A percentile compares a stretch with the other conserved stretches of the same genome.
These are phyloP conservation scores for Salix purpurea DNA, from an alignment of 345 rosid species.

Conservation along the genomic window DNA sequence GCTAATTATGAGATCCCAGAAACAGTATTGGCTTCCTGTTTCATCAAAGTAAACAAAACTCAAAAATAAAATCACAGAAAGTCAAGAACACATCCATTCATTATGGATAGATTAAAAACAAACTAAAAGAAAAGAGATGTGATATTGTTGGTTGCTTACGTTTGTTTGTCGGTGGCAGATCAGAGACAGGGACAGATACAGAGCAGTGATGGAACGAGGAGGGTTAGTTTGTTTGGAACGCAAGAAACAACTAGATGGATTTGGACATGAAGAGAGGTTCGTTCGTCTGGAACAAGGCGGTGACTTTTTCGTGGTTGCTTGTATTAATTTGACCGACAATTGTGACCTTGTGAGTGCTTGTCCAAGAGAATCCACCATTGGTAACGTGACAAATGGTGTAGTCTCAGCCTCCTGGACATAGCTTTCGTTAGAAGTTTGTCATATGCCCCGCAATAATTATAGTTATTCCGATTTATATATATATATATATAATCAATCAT, in stretches of 20 bases:
- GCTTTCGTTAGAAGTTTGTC: no score
- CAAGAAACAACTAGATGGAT: background rate
- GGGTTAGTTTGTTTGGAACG: background rate
- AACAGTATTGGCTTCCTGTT: background rate
- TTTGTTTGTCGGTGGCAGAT: background rate
- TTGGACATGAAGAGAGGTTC: no score
- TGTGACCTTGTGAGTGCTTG: no score
- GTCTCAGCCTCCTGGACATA: no score
- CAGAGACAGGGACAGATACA: background rate
- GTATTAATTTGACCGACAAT: no score
- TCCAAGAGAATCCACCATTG: no score
- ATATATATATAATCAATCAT: no score
- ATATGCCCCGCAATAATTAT: no score
- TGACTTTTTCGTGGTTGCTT: no score
- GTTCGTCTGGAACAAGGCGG: no score
- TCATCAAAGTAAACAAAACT: background rate
- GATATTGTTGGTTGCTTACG: background rate
- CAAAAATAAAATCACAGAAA: background rate
- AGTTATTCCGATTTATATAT: no score
- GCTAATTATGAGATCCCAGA: background rate
- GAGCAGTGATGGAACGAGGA: background rate
- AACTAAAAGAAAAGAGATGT: background rate
- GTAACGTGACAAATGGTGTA: no score
- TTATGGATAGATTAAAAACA: background rate
- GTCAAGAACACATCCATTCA: background rate